Evolutionary conservation across 306 rosid species (phyloP), one percentile per base, ranked within the genome.

Genomic region (Arachis hypogaea): DNA sequence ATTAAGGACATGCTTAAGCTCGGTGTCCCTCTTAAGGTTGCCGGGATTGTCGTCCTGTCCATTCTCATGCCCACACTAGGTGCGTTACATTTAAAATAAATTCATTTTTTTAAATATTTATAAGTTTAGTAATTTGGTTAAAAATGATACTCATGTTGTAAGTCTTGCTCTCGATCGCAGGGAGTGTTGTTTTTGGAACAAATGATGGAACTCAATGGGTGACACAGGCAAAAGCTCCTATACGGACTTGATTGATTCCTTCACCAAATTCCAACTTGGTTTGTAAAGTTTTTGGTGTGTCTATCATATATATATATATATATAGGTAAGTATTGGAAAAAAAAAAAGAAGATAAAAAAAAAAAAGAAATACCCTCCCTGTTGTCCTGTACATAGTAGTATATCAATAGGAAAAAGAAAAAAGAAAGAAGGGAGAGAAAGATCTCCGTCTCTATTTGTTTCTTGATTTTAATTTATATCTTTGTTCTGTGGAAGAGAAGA

Each of bases 51-150:
- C 54, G 82, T 65, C 5, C 63, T 93, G 6, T 82, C 98, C 12
- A 29, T 91, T 44, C 68, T 91, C 16, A 91, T 91, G 96, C 97
- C 98, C 14, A 62, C 98, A 0, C 88, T 93, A 5, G 97, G 98
- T 93, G 80, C 6, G 28, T 46, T 14, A 14, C 58, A 5, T 11
- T 52, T 22, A 33, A 33, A 2, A 33, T 33, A 33, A 33, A 33
- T 33, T 33, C 38, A 1, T 22, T 22, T 22, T 22, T 22, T 22
- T 22, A 22, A 22, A 22, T 22, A 22, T 22, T 22, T 22, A 22
- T 22, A 22, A 22, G 28, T 22, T 22, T 22, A 22, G 28, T 22
- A 22, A 22, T 22, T 59, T 73, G 66, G 59, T 51, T 46, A 42
- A 67, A 67, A 47, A 38, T 5, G 61, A 45, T 63, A 74, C 22